Conservation (phyloP, 2,329 filamentous ascomycete genomes). For the Penicillium brevicompactum region DNA sequence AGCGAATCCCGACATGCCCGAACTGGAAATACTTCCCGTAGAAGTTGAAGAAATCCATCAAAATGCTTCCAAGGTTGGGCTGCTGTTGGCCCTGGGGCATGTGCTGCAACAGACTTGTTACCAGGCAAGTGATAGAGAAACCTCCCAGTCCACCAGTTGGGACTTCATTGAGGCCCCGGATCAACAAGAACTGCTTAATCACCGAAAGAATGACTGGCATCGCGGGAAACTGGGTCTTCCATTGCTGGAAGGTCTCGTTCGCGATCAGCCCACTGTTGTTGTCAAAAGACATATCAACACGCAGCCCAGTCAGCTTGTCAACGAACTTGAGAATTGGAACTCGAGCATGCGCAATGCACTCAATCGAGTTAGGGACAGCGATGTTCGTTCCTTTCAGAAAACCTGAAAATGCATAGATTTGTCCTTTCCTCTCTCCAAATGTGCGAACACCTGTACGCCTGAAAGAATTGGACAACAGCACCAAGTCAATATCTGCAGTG, state of each 20-base stretch:
- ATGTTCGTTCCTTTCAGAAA: slow-evolving; percentile 62
- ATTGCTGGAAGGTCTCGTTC: slow-evolving; percentile 75
- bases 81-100: slow-evolving; percentile 70
- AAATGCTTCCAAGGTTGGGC: slow-evolving; percentile 74
- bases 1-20: slow-evolving; percentile 68
- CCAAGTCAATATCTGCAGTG: slow-evolving; percentile 91
- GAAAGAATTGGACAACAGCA: slow-evolving; percentile 68
- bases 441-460: slow-evolving; percentile 55
- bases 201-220: slow-evolving; percentile 86
- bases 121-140: slow-evolving; percentile 90
- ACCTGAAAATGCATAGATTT: slow-evolving; percentile 63
- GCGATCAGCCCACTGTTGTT: slow-evolving; percentile 80
- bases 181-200: slow-evolving; percentile 88
- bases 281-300: slow-evolving; percentile 93
- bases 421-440: slow-evolving; percentile 54
- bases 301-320: slow-evolving; percentile 74
- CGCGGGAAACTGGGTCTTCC: slow-evolving; percentile 77
- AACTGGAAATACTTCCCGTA: slow-evolving; percentile 84
- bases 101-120: slow-evolving; percentile 83
- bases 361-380: slow-evolving; percentile 60
- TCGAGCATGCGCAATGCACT: slow-evolving; percentile 73
- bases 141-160: slow-evolving; percentile 89
- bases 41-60: slow-evolving; percentile 85
- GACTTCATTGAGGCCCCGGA: slow-evolving; percentile 90
- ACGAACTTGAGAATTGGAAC: slow-evolving; percentile 93